Percentiles rank a stretch among this genome's conserved stretches.
Evolutionary conservation across 108 stramenopile genomes (phyloP).

Genomic region (Cyclotella baltica): DNA sequence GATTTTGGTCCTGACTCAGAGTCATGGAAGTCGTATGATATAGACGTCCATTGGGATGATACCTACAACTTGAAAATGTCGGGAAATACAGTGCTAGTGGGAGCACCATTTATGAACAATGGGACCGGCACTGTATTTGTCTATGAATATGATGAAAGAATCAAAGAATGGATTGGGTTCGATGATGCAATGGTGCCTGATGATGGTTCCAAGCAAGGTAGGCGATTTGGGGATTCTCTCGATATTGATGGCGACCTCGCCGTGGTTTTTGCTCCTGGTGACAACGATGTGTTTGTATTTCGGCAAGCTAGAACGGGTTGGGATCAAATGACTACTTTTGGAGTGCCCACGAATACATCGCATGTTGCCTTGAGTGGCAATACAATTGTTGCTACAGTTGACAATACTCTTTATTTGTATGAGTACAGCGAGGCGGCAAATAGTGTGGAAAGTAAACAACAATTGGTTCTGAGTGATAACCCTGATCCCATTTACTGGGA

Average conservation of each 20-base stretch:
- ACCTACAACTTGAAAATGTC: constrained; percentile 4
- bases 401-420: neutral
- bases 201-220: neutral
- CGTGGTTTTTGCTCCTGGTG: neutral
- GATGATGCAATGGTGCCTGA: neutral
- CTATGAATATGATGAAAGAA: neutral
- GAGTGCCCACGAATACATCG: neutral
- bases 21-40: neutral
- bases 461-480: neutral
- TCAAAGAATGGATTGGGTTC: neutral
- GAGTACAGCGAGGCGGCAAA: neutral
- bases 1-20: neutral
- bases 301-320: neutral
- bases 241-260: constrained; percentile 12
- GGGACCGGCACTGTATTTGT: constrained; percentile 11
- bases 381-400: constrained; percentile 3
- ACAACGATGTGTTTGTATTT: neutral
- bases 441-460: neutral
- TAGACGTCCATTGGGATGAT: neutral
- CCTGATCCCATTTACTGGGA: neutral
- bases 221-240: neutral
- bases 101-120: neutral
- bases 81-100: neutral
- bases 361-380: neutral
- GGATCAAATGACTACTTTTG: constrained; percentile 2